A percentile compares a stretch with the other conserved stretches of the same genome.
These are phyloP conservation scores for Trichocomaceae sp. DNA, from an alignment of 2,329 filamentous ascomycete species.

Conservation along the genomic window DNA sequence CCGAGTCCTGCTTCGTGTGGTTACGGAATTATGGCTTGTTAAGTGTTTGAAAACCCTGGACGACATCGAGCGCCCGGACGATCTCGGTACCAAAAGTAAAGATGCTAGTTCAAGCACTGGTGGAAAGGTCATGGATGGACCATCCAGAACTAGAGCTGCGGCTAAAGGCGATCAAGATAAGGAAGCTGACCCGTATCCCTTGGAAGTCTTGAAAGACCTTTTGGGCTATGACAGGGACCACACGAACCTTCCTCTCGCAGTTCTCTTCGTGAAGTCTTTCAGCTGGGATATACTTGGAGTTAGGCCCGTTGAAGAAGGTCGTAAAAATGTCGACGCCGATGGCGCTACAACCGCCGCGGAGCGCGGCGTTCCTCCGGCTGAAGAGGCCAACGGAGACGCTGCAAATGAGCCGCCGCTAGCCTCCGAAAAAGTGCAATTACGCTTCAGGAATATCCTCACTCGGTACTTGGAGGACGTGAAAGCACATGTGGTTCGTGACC, in stretches of 20 bases:
- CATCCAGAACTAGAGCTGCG: constrained; percentile 57
- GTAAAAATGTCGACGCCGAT: constrained; percentile 77
- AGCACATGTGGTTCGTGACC: constrained; percentile 77
- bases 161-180: constrained; percentile 53
- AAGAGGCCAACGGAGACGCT: constrained; percentile 29
- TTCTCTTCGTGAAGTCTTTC: constrained; percentile 93
- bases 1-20: constrained; percentile 75
- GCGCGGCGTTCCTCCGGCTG: constrained; percentile 25
- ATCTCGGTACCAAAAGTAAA: constrained; percentile 50
- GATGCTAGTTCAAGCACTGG: constrained; percentile 39
- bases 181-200: constrained; percentile 81
- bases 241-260: constrained; percentile 79
- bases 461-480: constrained; percentile 94
- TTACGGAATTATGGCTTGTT: constrained; percentile 94
- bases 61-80: constrained; percentile 59
- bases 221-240: constrained; percentile 91
- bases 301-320: constrained; percentile 65
- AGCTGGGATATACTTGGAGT: constrained; percentile 91
- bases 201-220: constrained; percentile 96
- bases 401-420: constrained; percentile 63
- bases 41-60: constrained; percentile 77
- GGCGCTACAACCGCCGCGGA: constrained; percentile 52
- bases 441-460: constrained; percentile 76
- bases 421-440: constrained; percentile 68
- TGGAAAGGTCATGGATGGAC: constrained; percentile 46